Percentiles rank a stretch among this genome's conserved stretches.
These are phyloP conservation scores for Trypanosomatidae sp. DNA, from an alignment of 208 protist genomes.

Conservation along the genomic window DNA sequence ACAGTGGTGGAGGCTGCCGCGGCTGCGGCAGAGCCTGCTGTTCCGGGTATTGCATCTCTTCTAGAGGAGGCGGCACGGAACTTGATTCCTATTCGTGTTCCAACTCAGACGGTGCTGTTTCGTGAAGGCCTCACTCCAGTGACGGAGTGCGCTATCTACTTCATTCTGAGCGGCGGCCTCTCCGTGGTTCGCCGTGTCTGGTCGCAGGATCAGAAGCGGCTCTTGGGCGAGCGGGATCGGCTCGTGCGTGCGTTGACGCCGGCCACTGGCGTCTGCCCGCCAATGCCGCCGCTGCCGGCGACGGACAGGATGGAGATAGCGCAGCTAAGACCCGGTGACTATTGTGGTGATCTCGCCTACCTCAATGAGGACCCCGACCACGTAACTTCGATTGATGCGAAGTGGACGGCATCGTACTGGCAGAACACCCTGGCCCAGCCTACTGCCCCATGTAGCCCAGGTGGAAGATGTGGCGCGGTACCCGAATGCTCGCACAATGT, in stretches of 20 bases:
- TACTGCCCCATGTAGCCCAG: background rate
- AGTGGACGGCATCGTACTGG: conserved; percentile 69
- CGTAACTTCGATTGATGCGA: conserved; percentile 43
- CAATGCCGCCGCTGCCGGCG: conserved; percentile 11
- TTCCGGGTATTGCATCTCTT: background rate
- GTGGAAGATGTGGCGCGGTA: background rate
- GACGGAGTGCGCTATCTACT: conserved; percentile 60
- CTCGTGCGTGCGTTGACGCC: conserved; percentile 17
- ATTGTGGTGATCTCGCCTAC: conserved; percentile 73
- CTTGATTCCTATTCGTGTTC: conserved; percentile 56
- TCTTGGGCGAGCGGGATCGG: conserved; percentile 16
- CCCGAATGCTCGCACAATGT: no score
- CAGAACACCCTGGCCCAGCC: conserved; percentile 27
- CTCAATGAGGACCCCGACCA: conserved; percentile 62
- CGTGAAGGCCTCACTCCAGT: conserved; percentile 42
- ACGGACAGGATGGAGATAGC: conserved; percentile 59
- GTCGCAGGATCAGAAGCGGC: conserved; percentile 25
- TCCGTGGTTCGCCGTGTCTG: conserved; percentile 49
- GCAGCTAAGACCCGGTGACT: conserved; percentile 53
- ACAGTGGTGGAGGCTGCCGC: no score
- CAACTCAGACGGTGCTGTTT: conserved; percentile 43
- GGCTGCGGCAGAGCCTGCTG: background rate
- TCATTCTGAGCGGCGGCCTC: conserved; percentile 56
- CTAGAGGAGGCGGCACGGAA: conserved; percentile 26
- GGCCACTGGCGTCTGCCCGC: conserved; percentile 4